These are phyloP conservation scores for Dillenia suffruticosa DNA, from an alignment of 164 flowering plant species.

Conservation along the genomic window DNA sequence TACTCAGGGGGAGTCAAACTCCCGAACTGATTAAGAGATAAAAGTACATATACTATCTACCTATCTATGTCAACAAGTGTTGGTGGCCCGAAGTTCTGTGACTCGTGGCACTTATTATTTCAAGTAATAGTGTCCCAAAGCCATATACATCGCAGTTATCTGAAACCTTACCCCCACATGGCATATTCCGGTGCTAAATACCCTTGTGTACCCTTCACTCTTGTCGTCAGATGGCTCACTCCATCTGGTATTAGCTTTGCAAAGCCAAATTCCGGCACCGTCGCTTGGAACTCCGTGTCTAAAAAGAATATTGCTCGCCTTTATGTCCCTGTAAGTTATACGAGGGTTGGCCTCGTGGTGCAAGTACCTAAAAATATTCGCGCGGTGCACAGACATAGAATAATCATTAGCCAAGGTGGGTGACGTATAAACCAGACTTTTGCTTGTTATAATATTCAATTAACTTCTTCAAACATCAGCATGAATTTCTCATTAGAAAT, in stretches of 20 bases:
- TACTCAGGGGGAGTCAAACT: too few species aligned
- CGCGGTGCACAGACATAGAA: too few species aligned
- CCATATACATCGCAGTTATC: constrained; percentile 87
- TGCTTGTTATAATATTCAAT: too few species aligned
- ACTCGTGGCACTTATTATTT: constrained; percentile 52
- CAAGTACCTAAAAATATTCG: constrained; percentile 56
- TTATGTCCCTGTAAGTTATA: constrained; percentile 75
- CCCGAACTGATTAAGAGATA: too few species aligned
- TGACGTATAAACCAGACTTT: too few species aligned
- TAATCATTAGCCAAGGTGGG: too few species aligned
- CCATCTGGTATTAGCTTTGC: constrained; percentile 73
- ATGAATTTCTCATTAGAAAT: too few species aligned
- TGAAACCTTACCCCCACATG: constrained; percentile 85
- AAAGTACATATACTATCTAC: too few species aligned
- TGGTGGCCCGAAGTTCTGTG: too few species aligned
- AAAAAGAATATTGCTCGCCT: constrained; percentile 75
- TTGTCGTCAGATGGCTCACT: constrained; percentile 59
- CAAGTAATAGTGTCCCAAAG: constrained; percentile 63
- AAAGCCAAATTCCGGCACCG: constrained; percentile 80
- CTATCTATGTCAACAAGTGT: too few species aligned
- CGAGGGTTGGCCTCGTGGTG: constrained; percentile 78
- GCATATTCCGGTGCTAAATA: constrained; percentile 81
- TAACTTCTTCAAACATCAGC: too few species aligned
- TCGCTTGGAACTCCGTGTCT: constrained; percentile 53
- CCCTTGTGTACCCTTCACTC: constrained; percentile 73